Evolutionary conservation across 1,284 basidiomycete species (phyloP), one percentile per base, ranked within the genome.

Genomic region (Phellopilus nigrolimitatus): DNA sequence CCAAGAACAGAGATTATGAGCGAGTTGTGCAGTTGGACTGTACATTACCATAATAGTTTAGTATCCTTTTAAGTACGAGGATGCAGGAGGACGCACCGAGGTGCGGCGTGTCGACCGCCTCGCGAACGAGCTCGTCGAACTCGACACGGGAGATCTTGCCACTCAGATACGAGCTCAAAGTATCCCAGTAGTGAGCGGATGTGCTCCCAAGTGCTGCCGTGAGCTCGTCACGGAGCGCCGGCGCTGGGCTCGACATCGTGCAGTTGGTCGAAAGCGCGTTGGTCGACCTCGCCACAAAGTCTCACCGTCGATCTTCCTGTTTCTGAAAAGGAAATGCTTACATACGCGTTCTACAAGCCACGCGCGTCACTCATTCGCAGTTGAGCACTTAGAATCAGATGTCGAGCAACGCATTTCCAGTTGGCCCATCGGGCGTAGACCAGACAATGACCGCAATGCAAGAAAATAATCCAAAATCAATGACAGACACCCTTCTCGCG

Each of bases 1-100:
- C 88, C 86, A 56, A 91, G 86, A 9, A 91, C 66, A 3, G 88
- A 88, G 33, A 89, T 87, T 41, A 91, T 80, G 24, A 91, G 72
- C 3, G 87, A 79, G 65, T 91, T 91, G 61, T 91, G 88, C 2
- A 90, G 69, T 64, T 87, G 84, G 27, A 89, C 84, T 86, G 58
- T 21, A 48, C 22, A 40, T 15, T 36, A 31, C 24, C 34, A 24
- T 33, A n/a, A n/a, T n/a, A n/a, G 36, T 10, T 31, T 39, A 39
- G 30, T n/a, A 34, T 4, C 10, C 21, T 13, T 1, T 10, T 15
- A 37, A 33, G 6, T 40, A 15, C 15, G 6, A 13, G 15, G 12
- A 36, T 8, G 3, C 40, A 30, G 30, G 27, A 36, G 37, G 49
- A 61, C 71, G 56, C 56, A 84, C 84, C 70, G 21, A 89, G 75